Base-by-base conservation (phyloP, 306 rosid species). In the Fagus sylvatica region DNA sequence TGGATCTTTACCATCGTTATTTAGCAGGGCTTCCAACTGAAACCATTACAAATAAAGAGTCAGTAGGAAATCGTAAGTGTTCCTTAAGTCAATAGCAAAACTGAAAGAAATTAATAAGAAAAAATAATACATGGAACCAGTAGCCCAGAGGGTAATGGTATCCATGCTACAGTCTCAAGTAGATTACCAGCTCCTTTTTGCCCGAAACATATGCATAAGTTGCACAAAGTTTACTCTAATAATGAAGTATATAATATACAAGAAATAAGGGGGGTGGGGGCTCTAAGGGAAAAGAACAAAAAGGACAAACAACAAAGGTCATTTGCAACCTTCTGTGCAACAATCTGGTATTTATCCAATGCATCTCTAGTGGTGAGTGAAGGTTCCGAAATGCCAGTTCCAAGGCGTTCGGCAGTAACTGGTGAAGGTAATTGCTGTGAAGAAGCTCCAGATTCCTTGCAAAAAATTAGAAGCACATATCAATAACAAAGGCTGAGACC, bases 331-430 rank as follows among this genome's bases (percentile, higher is more conserved):
- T 93, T 96, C 60, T 86, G 99, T 32, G 97, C 94, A 42, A 96
- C 90, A 81, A 91, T 80, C 81, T 90, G 97, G 83, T 84, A 96
- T 80, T 93, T 96, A 82, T 96, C 98, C 84, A 96, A 81, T 39
- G 98, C 99, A 70, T 90, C 98, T 86, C 97, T 89, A 33, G 99
- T 93, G 32, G 81, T 84, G 55, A 96, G 94, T 61, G 97, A 85
- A 72, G 96, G 88, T 81, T 96, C 99, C 40, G 96, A 84, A 72
- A 87, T 77, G 67, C 73, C 85, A 86, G 84, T 91, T 82, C 90
- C 98, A 71, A 85, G 87, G 74, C 96, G 94, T 81, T 96, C 99
- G 36, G 86, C 64, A 12, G 84, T 84, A 80, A 82, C 84, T 66
- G 93, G 86, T n/a, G 94, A 86, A 70, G 91, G 85, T 55, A 62